Percentiles rank a stretch among this genome's conserved stretches.
Evolutionary conservation across 1,284 basidiomycete genomes (phyloP).

Genomic region (Chondrostereum purpureum): DNA sequence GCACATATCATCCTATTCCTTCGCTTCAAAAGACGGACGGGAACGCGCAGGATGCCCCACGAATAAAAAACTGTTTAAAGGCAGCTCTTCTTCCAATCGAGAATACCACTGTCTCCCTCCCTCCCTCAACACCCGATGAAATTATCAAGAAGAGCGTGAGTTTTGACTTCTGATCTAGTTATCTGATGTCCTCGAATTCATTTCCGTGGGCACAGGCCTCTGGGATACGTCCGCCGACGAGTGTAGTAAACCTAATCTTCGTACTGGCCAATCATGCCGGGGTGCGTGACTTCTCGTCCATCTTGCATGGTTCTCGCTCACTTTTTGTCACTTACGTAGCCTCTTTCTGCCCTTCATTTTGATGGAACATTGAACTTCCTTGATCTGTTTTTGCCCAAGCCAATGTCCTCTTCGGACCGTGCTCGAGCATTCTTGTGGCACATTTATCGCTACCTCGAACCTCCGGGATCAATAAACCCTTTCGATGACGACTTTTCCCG

Average conservation of each 20-base stretch:
- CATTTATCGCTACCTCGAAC: constrained; percentile 72
- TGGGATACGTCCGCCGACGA: constrained; percentile 64
- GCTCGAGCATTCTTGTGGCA: constrained; percentile 77
- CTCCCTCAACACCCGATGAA: constrained; percentile 66
- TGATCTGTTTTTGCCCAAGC: constrained; percentile 74
- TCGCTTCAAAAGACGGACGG: constrained; percentile 75
- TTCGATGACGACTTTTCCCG: constrained; percentile 55
- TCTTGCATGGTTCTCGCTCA: constrained; percentile 52
- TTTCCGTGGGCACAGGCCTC: not conserved
- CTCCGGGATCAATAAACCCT: constrained; percentile 49
- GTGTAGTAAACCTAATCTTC: constrained; percentile 74
- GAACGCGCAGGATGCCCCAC: constrained; percentile 81
- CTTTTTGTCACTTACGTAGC: constrained; percentile 31
- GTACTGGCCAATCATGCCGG: constrained; percentile 65
- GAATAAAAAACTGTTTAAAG: constrained; percentile 74
- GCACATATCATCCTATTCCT: constrained; percentile 76
- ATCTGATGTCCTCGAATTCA: not conserved
- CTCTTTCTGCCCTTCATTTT: constrained; percentile 66
- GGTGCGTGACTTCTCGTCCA: constrained; percentile 27
- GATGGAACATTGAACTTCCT: constrained; percentile 70
- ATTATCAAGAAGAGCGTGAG: constrained; percentile 58
- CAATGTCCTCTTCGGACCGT: constrained; percentile 63
- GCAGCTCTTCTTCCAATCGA: constrained; percentile 74
- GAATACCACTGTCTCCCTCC: constrained; percentile 41
- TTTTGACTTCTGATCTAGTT: constrained; percentile 9